A percentile compares a stretch with the other conserved stretches of the same genome.
Conservation (phyloP, 768 basidiomycete genomes). For the Pisolithus microcarpus region DNA sequence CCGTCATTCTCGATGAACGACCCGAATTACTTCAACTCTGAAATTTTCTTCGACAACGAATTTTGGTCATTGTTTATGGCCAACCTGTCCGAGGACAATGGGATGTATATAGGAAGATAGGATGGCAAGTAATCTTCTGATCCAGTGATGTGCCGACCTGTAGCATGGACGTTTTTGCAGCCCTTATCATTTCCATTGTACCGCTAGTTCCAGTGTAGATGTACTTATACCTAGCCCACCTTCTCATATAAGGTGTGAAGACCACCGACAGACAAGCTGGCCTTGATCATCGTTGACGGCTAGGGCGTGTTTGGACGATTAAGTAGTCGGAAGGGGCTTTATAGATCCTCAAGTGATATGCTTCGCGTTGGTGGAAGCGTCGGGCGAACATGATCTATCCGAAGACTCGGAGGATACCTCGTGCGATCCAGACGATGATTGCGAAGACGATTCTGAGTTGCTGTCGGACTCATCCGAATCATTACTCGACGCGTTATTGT, state of each 20-base stretch:
- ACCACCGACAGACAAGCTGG: too few species aligned
- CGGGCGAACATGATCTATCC: conserved; percentile 4
- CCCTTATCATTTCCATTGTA: too few species aligned
- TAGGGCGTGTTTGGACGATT: conserved; percentile 26
- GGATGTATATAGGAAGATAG: conserved; percentile 8
- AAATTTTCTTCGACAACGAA: conserved; percentile 36
- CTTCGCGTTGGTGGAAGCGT: conserved; percentile 26
- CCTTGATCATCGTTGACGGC: conserved; percentile 13
- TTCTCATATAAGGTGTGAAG: too few species aligned
- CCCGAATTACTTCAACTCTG: conserved; percentile 27
- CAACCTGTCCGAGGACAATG: conserved; percentile 22
- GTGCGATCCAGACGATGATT: conserved; percentile 7
- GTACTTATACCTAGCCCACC: too few species aligned
- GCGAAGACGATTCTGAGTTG: background rate
- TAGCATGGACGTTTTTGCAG: too few species aligned
- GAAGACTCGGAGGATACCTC: conserved; percentile 9
- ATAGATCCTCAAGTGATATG: conserved; percentile 38
- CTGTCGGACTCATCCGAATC: background rate
- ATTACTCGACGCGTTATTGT: conserved; percentile 5
- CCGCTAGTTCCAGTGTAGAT: too few species aligned
- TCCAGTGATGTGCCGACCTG: background rate
- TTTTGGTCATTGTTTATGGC: conserved; percentile 40
- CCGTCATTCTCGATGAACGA: conserved; percentile 20
- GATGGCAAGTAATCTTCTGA: background rate
- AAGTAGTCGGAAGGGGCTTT: conserved; percentile 39